Evolutionary conservation across 345 rosid genomes (phyloP), one percentile per base, ranked within the genome.

Genomic region (Syzygium aromaticum): DNA sequence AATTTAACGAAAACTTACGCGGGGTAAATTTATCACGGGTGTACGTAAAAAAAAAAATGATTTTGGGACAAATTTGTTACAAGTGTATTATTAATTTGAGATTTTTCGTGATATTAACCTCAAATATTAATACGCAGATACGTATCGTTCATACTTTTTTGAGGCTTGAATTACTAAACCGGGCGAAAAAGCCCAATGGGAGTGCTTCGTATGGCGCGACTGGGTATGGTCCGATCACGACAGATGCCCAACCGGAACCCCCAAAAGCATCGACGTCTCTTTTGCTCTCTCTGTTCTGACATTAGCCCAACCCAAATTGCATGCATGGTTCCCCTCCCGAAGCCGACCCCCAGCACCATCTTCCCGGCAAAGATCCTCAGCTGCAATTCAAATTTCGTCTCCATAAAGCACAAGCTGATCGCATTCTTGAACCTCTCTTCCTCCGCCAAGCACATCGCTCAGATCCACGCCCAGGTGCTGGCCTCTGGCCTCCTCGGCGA

Each of bases 381-480:
- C 85, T 84, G 30, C 63, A 49, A 10, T 87, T 84, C 94, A 86
- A 89, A 86, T 64, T 90, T 90, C 91, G 46, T 83, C 61, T 92
- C 93, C 84, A 89, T 59, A 86, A 92, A 90, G 90, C 93, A 91
- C 87, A 90, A 91, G 61, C 91, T 91, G 85, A 90, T 96, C 87
- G 19, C 90, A 64, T 87, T 95, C 40, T 92, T 96, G 85, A 92
- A 90, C 80, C 91, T 90, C 52, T 94, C 95, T 89, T 89, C 93
- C 11, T 93, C 98, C 12, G 77, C 89, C 52, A 89, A 87, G 86
- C 98, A 94, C 56, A 89, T 94, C 85, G 82, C 86, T 78, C 96
- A 95, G 90, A 91, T 95, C 88, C 94, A 95, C 49, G 93, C 95
- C 33, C 99, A 95, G 86, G 59, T 96, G 86, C 89, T 88, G 38